phyloP scores from a whole-genome alignment of 305 asterid species.

The Coffea humblotiana region DNA sequence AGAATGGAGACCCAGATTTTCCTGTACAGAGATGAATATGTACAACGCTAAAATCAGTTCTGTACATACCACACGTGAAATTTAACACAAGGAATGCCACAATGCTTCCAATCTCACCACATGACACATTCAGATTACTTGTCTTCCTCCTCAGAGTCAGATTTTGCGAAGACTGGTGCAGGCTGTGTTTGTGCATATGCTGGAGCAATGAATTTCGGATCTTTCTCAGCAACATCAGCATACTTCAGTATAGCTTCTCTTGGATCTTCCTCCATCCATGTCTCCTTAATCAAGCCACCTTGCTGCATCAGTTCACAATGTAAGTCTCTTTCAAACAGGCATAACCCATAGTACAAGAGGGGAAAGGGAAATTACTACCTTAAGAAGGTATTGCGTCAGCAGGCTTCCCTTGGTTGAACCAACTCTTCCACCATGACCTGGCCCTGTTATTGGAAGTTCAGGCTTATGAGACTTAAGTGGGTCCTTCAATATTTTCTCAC shows the following conservation, averaged over 20 bases:
- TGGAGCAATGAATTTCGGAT: conserved; percentile 81
- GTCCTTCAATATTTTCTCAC: conserved; percentile 84
- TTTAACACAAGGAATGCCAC: background rate
- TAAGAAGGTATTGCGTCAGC: conserved; percentile 90
- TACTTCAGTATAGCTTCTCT: conserved; percentile 90
- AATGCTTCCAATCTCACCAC: background rate
- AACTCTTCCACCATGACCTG: conserved; percentile 92
- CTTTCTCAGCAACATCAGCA: conserved; percentile 78
- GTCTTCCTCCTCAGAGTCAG: conserved; percentile 88
- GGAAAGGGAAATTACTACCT: conserved; percentile 45
- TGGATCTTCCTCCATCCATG: conserved; percentile 98
- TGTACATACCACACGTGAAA: background rate
- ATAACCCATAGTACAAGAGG: conserved; percentile 1
- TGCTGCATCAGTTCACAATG: conserved; percentile 50
- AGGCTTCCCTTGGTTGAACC: conserved; percentile 87
- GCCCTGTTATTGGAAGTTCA: conserved; percentile 87
- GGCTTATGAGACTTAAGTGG: conserved; percentile 96
- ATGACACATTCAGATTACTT: conserved; percentile 32
- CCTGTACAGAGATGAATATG: background rate
- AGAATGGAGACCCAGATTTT: background rate
- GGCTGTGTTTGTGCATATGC: conserved; percentile 93
- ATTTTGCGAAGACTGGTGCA: conserved; percentile 62
- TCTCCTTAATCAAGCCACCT: conserved; percentile 91
- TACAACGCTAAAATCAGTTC: background rate
- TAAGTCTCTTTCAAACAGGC: conserved; percentile 12